Percentiles rank a stretch among this genome's conserved stretches.
These are phyloP conservation scores for Kazachstania viticola DNA, from an alignment of 805 yeast genomes.

Conservation along the genomic window DNA sequence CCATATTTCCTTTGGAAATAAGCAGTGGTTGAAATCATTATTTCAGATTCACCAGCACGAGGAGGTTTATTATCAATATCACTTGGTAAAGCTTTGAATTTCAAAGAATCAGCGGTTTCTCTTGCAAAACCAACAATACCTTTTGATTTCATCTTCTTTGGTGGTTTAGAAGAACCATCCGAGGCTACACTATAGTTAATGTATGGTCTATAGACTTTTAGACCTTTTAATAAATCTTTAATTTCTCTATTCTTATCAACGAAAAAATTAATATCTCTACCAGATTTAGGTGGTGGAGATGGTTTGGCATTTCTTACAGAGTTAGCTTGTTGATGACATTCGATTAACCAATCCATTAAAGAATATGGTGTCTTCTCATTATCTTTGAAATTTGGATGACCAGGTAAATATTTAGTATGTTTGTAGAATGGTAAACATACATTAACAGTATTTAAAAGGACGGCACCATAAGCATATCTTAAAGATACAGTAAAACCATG, in stretches of 20 bases:
- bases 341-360: slow-evolving; percentile 14
- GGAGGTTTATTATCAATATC: slow-evolving; percentile 4
- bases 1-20: slow-evolving; percentile 11
- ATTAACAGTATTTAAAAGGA: slow-evolving; percentile 11
- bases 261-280: slow-evolving; percentile 11
- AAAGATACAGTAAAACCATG: slow-evolving; percentile 13
- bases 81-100: slow-evolving; percentile 8
- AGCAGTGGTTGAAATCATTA: slow-evolving; percentile 6
- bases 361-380: slow-evolving; percentile 8
- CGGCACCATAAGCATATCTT: slow-evolving; percentile 13
- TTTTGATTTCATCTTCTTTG: slow-evolving; percentile 10
- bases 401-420: slow-evolving; percentile 15
- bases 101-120: slow-evolving; percentile 13
- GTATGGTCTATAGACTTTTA: slow-evolving; percentile 14
- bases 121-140: slow-evolving; percentile 12
- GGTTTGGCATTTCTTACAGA: slow-evolving; percentile 2
- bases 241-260: slow-evolving; percentile 9
- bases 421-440: slow-evolving; percentile 12
- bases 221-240: slow-evolving; percentile 10
- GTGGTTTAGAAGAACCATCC: slow-evolving; percentile 13
- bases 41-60: slow-evolving; percentile 5
- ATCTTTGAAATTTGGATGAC: slow-evolving; percentile 11
- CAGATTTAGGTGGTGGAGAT: slow-evolving; percentile 1
- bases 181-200: slow-evolving; percentile 14
- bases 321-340: slow-evolving; percentile 9